phyloP scores from a whole-genome alignment of 345 rosid species.

The Arabis alpina region DNA sequence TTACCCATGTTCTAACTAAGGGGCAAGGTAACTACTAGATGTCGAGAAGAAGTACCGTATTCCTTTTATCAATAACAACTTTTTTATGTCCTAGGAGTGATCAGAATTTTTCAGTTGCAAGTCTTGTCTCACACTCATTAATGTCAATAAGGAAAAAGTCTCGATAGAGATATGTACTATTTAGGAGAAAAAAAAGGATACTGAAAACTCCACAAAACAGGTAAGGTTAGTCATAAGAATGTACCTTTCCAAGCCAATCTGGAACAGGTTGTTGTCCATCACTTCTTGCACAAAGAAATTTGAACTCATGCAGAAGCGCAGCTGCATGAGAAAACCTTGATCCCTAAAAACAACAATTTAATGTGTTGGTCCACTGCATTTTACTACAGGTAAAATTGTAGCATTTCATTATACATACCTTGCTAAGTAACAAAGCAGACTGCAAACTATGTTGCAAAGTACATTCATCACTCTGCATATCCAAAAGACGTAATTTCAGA shows the following conservation, averaged over 20 bases:
- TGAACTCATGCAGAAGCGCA: conserved; percentile 86
- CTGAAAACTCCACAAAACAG: conserved; percentile 18
- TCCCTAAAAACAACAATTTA: conserved; percentile 55
- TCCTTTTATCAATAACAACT: no score
- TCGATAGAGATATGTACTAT: conserved; percentile 11
- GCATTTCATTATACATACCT: no score
- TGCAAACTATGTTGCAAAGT: no score
- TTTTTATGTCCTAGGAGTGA: no score
- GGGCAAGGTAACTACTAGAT: no score
- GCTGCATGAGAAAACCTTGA: conserved; percentile 86
- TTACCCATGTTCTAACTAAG: conserved; percentile 1
- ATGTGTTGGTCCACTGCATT: conserved; percentile 25
- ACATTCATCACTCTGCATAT: no score
- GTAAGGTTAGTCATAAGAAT: conserved; percentile 25
- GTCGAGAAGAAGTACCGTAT: no score
- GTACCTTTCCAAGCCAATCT: conserved; percentile 93
- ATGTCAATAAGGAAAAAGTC: conserved; percentile 13
- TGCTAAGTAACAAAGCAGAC: no score
- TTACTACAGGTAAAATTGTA: not conserved
- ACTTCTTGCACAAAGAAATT: conserved; percentile 57
- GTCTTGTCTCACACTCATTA: no score
- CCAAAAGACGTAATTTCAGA: conserved; percentile 56
- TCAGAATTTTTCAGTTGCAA: no score
- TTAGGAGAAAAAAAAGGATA: conserved; percentile 14
- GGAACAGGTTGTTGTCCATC: conserved; percentile 52